Percentiles rank a stretch among this genome's conserved stretches.
Evolutionary conservation across 805 yeast genomes (phyloP).

Genomic region (Teunomyces funiuensis): DNA sequence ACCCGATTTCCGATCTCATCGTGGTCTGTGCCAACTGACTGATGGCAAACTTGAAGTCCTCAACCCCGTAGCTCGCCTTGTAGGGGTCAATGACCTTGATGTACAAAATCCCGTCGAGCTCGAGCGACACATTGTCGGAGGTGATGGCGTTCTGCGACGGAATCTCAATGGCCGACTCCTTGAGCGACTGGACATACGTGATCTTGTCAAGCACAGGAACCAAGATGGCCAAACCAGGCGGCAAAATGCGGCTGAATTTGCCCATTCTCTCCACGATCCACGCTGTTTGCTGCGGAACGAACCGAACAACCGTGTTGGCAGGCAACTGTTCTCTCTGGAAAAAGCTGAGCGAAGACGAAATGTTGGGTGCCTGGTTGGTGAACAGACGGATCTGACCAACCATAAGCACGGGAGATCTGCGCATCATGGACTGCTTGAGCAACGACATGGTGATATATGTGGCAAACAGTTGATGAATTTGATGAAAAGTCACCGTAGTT

Average conservation of each 20-base stretch:
- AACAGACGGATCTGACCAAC: background rate
- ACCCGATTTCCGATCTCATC: constrained; percentile 88
- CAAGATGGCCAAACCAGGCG: constrained; percentile 76
- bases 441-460: background rate
- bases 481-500: too few species aligned
- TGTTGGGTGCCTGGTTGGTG: background rate
- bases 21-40: constrained; percentile 87
- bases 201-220: constrained; percentile 74
- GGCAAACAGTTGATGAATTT: background rate
- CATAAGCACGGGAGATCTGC: background rate
- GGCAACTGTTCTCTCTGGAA: constrained; percentile 67
- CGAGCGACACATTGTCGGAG: constrained; percentile 80
- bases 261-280: constrained; percentile 94
- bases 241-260: constrained; percentile 61
- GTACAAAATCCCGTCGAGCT: constrained; percentile 81
- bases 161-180: constrained; percentile 82
- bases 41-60: constrained; percentile 82
- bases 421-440: background rate
- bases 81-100: constrained; percentile 77
- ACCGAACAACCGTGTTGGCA: constrained; percentile 70
- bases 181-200: constrained; percentile 77
- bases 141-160: constrained; percentile 85
- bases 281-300: constrained; percentile 89
- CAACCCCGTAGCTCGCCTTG: constrained; percentile 85
- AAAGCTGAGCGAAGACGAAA: constrained; percentile 38